Percentiles rank a stretch among this genome's conserved stretches.
These are phyloP conservation scores for Aspergillus neoniger DNA, from an alignment of 2,329 filamentous ascomycete genomes.

Conservation along the genomic window DNA sequence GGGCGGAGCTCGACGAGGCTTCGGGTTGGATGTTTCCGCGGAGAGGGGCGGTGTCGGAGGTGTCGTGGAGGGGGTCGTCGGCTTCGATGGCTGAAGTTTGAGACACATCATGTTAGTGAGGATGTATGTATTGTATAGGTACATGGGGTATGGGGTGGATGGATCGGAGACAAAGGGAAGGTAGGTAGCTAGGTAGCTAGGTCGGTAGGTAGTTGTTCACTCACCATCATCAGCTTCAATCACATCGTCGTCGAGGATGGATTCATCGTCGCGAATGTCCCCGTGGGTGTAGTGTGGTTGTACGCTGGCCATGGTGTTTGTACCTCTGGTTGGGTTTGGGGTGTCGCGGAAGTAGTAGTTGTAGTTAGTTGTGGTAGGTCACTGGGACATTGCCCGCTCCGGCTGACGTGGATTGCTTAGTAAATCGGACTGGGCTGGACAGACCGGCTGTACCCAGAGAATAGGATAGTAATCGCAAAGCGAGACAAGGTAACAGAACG, in stretches of 20 bases:
- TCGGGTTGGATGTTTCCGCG: slow-evolving; percentile 77
- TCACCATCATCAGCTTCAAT: slow-evolving; percentile 79
- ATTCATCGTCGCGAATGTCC: slow-evolving; percentile 63
- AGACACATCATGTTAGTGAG: not conserved
- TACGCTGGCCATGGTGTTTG: slow-evolving; percentile 37
- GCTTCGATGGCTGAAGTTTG: slow-evolving; percentile 73
- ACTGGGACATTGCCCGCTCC: slow-evolving; percentile 21
- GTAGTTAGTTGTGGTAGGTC: not conserved
- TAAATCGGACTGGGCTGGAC: not conserved
- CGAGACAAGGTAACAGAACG: not conserved
- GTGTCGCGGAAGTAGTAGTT: not conserved
- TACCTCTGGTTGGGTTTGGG: not conserved
- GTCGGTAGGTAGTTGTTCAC: slow-evolving; percentile 38
- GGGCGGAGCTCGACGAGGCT: slow-evolving; percentile 45
- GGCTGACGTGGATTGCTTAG: not conserved
- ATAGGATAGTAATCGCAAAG: not conserved
- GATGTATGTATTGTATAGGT: not conserved
- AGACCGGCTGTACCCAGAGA: slow-evolving; percentile 9
- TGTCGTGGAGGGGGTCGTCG: slow-evolving; percentile 74
- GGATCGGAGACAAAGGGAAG: not conserved
- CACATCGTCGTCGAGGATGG: slow-evolving; percentile 68
- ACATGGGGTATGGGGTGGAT: not conserved
- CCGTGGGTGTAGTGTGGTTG: slow-evolving; percentile 52
- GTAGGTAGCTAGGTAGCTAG: slow-evolving; percentile 5
- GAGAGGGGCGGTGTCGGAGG: slow-evolving; percentile 74